Conservation (phyloP, 331 rosid species). For the Prunus yedoensis region DNA sequence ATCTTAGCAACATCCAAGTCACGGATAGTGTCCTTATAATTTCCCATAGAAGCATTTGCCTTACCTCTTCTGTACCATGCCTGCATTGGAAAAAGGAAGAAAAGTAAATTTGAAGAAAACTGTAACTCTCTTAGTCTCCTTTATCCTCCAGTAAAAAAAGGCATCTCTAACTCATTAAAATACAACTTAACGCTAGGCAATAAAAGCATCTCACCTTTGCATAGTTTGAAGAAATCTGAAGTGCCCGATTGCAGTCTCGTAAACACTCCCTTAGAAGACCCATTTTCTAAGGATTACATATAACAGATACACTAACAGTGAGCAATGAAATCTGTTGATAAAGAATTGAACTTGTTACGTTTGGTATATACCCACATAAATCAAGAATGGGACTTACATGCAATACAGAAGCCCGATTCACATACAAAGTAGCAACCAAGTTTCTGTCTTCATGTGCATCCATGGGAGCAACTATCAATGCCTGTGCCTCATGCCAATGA, state of each 20-base stretch:
- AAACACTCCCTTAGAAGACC: constrained; percentile 57
- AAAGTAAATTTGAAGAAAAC: constrained; percentile 3
- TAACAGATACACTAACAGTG: neutral
- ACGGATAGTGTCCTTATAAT: no score
- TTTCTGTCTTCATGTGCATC: constrained; percentile 54
- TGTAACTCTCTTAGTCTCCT: neutral
- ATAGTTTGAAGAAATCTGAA: constrained; percentile 66
- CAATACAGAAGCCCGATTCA: constrained; percentile 1
- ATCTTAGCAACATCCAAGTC: constrained; percentile 27
- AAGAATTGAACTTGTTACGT: neutral
- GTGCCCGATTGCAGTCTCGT: constrained; percentile 72
- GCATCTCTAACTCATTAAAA: neutral
- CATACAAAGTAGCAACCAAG: constrained; percentile 43
- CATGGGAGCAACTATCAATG: constrained; percentile 65
- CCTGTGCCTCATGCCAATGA: constrained; percentile 40
- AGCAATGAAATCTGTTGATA: neutral
- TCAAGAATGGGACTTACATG: neutral
- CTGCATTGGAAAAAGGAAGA: constrained; percentile 32
- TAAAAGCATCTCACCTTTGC: constrained; percentile 56
- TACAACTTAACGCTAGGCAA: neutral
- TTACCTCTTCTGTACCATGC: constrained; percentile 93
- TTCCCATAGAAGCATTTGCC: constrained; percentile 58
- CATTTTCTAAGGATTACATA: constrained; percentile 39
- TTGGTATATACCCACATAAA: neutral
- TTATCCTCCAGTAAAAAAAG: neutral